Evolutionary conservation across 441 rosid genomes (phyloP).

Genomic region (Melastoma candidum): DNA sequence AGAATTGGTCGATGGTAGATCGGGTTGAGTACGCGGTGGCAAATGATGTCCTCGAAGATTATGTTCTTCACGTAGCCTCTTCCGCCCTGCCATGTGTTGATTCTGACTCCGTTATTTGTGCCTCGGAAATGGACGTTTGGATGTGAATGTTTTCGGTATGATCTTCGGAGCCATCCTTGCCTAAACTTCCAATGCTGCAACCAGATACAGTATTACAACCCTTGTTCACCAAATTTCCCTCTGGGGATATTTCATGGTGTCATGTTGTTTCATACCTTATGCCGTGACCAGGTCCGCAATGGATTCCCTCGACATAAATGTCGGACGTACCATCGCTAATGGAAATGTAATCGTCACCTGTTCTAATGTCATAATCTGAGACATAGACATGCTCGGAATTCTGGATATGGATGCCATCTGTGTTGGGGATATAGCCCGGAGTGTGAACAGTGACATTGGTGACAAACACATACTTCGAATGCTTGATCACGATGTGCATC

Average conservation of each 20-base stretch:
- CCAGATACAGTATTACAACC: neutral
- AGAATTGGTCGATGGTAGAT: constrained; percentile 35
- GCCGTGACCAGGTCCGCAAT: constrained; percentile 31
- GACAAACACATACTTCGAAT: constrained; percentile 16
- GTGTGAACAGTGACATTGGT: constrained; percentile 24
- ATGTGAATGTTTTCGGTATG: constrained; percentile 28
- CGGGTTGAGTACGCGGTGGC: constrained; percentile 15
- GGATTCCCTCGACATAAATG: constrained; percentile 5
- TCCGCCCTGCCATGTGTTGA: constrained; percentile 49
- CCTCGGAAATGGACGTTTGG: constrained; percentile 15
- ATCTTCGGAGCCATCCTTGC: constrained; percentile 19
- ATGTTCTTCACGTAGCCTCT: constrained; percentile 28
- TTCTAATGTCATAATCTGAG: neutral
- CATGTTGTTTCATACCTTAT: constrained; percentile 21
- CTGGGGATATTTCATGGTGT: neutral
- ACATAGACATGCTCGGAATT: constrained; percentile 8
- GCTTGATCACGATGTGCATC: constrained; percentile 28
- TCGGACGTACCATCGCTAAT: constrained; percentile 20
- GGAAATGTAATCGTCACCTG: constrained; percentile 25
- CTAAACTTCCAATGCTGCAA: constrained; percentile 36
- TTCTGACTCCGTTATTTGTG: constrained; percentile 34
- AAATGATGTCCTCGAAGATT: constrained; percentile 5
- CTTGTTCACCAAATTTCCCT: neutral
- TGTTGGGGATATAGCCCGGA: constrained; percentile 21
- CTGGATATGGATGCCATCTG: constrained; percentile 27